Percentiles rank a stretch among this genome's conserved stretches.
Evolutionary conservation across 1,284 basidiomycete species (phyloP).

Genomic region (Cutaneotrichosporon mucoides): DNA sequence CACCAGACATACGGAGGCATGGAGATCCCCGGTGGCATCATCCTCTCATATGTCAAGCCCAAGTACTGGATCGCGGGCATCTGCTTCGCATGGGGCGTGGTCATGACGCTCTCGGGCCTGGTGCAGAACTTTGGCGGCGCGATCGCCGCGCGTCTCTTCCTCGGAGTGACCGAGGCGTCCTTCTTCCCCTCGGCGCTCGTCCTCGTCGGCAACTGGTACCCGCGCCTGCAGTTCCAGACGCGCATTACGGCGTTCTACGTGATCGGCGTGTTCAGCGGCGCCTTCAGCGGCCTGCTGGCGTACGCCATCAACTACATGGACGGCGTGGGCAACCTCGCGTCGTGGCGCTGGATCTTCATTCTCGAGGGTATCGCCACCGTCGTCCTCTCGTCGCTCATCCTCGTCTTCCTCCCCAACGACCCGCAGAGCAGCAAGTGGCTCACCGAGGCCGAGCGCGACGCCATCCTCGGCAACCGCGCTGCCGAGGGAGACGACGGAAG

Average conservation of each 20-base stretch:
- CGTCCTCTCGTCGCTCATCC: conserved; percentile 13
- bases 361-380: conserved; percentile 24
- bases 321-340: conserved; percentile 42
- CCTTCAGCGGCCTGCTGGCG: conserved; percentile 41
- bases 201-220: conserved; percentile 49
- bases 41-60: conserved; percentile 19
- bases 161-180: conserved; percentile 19
- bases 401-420: conserved; percentile 21
- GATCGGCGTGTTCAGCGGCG: conserved; percentile 37
- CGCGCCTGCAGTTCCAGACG: conserved; percentile 41
- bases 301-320: conserved; percentile 35
- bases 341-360: conserved; percentile 51
- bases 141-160: conserved; percentile 6
- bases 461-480: conserved; percentile 10
- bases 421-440: conserved; percentile 22
- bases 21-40: conserved; percentile 19
- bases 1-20: conserved; percentile 15
- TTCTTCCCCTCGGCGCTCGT: conserved; percentile 30
- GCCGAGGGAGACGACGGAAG: conserved; percentile 12
- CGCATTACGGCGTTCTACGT: conserved; percentile 56
- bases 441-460: conserved; percentile 14
- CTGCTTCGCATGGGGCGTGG: conserved; percentile 52
- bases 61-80: conserved; percentile 48
- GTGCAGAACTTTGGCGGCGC: conserved; percentile 56
- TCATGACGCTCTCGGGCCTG: conserved; percentile 59